phyloP scores from a whole-genome alignment of 179 eudicot genomes.

The Pouteria campechiana region DNA sequence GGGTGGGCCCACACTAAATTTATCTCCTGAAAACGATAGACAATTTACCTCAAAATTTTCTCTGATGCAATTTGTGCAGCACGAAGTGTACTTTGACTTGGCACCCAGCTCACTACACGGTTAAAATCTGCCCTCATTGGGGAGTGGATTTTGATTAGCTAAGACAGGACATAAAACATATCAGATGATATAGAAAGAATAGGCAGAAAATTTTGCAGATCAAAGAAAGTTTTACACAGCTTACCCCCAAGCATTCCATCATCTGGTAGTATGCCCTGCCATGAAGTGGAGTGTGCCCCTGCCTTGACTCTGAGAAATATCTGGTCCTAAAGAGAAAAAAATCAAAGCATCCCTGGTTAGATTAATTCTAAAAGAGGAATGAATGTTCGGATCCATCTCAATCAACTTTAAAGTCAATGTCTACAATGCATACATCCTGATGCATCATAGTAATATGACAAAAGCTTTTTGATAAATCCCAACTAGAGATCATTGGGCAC shows the following conservation, averaged over 20 bases:
- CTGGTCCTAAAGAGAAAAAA: constrained; percentile 76
- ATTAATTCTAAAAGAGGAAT: too few species aligned
- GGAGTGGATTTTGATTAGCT: constrained; percentile 94
- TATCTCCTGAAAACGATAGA: constrained; percentile 1
- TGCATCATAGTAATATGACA: too few species aligned
- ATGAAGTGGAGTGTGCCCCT: constrained; percentile 95
- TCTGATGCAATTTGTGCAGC: constrained; percentile 89
- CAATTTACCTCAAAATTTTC: constrained; percentile 52
- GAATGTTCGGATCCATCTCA: too few species aligned
- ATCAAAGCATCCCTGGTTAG: constrained; percentile 4
- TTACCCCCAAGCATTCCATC: constrained; percentile 99
- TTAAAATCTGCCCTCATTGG: constrained; percentile 90
- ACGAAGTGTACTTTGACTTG: constrained; percentile 39
- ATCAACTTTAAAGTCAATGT: too few species aligned
- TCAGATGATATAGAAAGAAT: background rate
- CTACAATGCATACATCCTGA: too few species aligned
- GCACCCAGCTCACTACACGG: constrained; percentile 81
- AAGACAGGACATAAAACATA: background rate
- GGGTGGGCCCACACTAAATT: too few species aligned
- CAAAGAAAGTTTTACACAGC: constrained; percentile 7
- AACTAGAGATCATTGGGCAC: too few species aligned
- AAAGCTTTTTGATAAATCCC: too few species aligned
- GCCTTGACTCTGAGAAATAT: constrained; percentile 93
- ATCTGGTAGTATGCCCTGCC: constrained; percentile 99
- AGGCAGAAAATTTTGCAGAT: background rate